Conservation (phyloP, 2,329 filamentous ascomycete genomes). For the Aulographum hederae region DNA sequence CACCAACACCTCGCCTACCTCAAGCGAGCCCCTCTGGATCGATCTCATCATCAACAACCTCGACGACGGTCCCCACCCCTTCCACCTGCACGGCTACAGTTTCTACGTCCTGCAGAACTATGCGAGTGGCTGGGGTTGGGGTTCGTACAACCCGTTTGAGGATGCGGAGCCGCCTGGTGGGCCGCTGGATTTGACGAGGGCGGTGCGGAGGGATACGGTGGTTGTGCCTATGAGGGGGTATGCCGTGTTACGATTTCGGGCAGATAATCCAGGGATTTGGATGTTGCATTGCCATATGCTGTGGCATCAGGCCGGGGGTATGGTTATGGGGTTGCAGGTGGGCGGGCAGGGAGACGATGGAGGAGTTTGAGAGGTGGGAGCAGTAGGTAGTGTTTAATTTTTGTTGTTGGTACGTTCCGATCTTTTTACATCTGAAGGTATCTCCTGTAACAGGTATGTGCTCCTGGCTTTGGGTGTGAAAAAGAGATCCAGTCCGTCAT, state of each 20-base stretch:
- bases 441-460: no score
- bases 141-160: conserved; percentile 17
- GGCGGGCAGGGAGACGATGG: no score
- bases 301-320: conserved; percentile 7
- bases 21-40: conserved; percentile 21
- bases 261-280: conserved; percentile 21
- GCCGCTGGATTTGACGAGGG: conserved; percentile 6
- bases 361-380: no score
- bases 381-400: no score
- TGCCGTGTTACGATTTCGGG: conserved; percentile 15
- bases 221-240: conserved; percentile 18
- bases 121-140: conserved; percentile 3
- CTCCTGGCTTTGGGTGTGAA: no score
- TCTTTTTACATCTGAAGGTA: no score
- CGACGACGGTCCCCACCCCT: conserved; percentile 31
- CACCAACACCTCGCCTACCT: conserved; percentile 5
- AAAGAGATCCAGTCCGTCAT: no score
- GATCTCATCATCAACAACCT: conserved; percentile 32
- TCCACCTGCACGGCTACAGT: conserved; percentile 22
- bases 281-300: conserved; percentile 21
- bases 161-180: conserved; percentile 9
- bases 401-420: no score
- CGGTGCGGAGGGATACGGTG: conserved; percentile 17
- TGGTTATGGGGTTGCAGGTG: background rate
- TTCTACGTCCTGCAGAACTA: conserved; percentile 12